Base-by-base conservation (phyloP, 805 yeast genomes). In the Naumovozyma castellii region DNA sequence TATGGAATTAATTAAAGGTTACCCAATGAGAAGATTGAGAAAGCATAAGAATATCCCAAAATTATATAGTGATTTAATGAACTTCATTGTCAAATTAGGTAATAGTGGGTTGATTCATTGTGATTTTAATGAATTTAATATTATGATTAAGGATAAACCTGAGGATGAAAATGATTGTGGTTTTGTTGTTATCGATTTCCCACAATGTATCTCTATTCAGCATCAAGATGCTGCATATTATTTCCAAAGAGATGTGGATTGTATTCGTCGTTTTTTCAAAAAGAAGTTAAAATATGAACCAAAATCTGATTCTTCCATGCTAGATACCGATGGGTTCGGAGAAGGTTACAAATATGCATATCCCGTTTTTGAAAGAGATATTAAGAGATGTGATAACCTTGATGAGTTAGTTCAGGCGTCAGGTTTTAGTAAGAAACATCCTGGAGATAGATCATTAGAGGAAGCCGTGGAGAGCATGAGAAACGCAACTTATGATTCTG, bases 111-210 rank as follows among this genome's bases (percentile, higher is more conserved):
- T 92, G 41, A 87, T 92, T 39, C 99, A 92, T 63, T 90, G 98
- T 71, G 99, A 92, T 67, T 92, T 80, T 67, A 92, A 92, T 61
- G 99, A 92, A 65, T 92, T 92, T 63, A 92, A 92, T 61, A 86
- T 92, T 50, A 85, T 92, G 74, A 69, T 83, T 32, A 82, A 82
- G 46, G 69, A 74, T 25, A 75, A 73, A 34, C 73, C 69, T 3
- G 64, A 65, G 14, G 67, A 59, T 32, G 55, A 69, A 15, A 65
- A 64, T 42, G 84, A 78, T 40, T 64, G 66, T 33, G 92, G 84
- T 37, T 85, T 87, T 53, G 81, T 88, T 16, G 95, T 92, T 19
- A 90, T 92, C 53, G 99, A 92, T 70, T 92, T 92, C 69, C 99
- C 99, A 3, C 99, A 92, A 64, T 90, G 97, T 76, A 83, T 92